Evolutionary conservation across 306 rosid species (phyloP).

Genomic region (Rosa rugosa): DNA sequence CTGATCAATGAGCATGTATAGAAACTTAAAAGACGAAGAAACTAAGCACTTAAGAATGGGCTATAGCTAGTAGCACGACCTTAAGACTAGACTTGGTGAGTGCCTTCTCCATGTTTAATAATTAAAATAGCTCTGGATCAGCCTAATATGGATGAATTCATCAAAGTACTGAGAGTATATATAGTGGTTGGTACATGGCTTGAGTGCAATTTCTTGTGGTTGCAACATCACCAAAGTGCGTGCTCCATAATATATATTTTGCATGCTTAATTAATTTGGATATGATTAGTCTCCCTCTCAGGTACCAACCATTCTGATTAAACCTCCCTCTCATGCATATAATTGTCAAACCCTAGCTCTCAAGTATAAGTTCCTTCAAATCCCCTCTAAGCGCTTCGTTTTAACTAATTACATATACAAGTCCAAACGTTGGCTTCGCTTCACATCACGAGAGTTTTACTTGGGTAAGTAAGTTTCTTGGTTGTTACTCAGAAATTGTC

Average conservation of each 20-base stretch:
- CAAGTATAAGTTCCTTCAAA: constrained; percentile 55
- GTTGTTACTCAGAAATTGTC: not conserved
- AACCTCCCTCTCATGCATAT: constrained; percentile 77
- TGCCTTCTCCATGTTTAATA: constrained; percentile 57
- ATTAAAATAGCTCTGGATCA: not conserved
- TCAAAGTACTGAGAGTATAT: constrained; percentile 48
- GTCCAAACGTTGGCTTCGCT: constrained; percentile 8
- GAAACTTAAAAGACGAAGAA: constrained; percentile 3
- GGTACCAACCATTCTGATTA: constrained; percentile 96
- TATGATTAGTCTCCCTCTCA: constrained; percentile 21
- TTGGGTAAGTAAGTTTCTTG: not conserved
- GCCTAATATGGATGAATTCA: not conserved
- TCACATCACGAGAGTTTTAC: not conserved
- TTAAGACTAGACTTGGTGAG: constrained; percentile 56
- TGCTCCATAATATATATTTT: constrained; percentile 34
- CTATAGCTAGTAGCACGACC: constrained; percentile 35
- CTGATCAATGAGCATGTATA: not conserved
- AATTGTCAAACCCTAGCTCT: constrained; percentile 40
- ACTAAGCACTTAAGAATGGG: not conserved
- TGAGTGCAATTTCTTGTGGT: constrained; percentile 43
- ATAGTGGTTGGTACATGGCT: constrained; percentile 50
- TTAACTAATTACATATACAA: constrained; percentile 17
- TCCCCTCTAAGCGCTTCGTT: constrained; percentile 47
- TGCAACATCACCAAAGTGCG: constrained; percentile 75
- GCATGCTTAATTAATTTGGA: constrained; percentile 36